A percentile compares a stretch with the other conserved stretches of the same genome.
Conservation (phyloP, 352 stramenopile species). For the Globisporangium ultimum region DNA sequence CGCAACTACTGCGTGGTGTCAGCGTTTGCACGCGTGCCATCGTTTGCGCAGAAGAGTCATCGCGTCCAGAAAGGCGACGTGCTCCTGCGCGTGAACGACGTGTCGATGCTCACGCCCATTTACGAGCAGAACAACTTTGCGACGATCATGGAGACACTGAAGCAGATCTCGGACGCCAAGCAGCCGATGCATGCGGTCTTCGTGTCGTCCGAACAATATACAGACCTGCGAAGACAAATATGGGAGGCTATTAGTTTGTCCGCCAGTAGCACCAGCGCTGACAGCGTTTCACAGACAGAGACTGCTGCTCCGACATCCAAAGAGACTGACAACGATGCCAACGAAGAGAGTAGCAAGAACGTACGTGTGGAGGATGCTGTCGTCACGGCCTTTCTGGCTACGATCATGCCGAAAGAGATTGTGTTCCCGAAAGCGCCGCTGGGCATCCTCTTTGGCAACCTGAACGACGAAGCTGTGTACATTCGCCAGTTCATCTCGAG, state of each 20-base stretch:
- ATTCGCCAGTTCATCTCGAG: slow-evolving; percentile 82
- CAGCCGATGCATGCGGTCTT: slow-evolving; percentile 54
- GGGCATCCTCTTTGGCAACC: slow-evolving; percentile 81
- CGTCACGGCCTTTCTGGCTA: slow-evolving; percentile 17
- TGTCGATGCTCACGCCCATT: slow-evolving; percentile 40
- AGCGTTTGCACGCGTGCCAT: slow-evolving; percentile 66
- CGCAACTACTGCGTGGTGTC: slow-evolving; percentile 68
- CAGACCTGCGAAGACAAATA: slow-evolving; percentile 28
- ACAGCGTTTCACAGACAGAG: background rate
- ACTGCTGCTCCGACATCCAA: background rate
- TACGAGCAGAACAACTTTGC: slow-evolving; percentile 36
- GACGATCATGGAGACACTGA: slow-evolving; percentile 58
- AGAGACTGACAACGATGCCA: slow-evolving; percentile 7
- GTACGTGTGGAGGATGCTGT: slow-evolving; percentile 8
- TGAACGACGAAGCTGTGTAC: slow-evolving; percentile 74
- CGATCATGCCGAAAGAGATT: slow-evolving; percentile 40
- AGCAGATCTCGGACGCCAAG: slow-evolving; percentile 44
- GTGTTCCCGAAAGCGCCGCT: slow-evolving; percentile 63
- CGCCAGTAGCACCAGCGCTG: slow-evolving; percentile 10
- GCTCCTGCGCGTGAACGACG: slow-evolving; percentile 58
- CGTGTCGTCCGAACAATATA: slow-evolving; percentile 51
- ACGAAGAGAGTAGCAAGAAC: slow-evolving; percentile 18
- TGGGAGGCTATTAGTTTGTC: background rate
- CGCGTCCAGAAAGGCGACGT: slow-evolving; percentile 64
- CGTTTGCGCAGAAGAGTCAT: slow-evolving; percentile 66